Conservation (phyloP, 1,284 basidiomycete species). For the Rhodotorula sp. region DNA sequence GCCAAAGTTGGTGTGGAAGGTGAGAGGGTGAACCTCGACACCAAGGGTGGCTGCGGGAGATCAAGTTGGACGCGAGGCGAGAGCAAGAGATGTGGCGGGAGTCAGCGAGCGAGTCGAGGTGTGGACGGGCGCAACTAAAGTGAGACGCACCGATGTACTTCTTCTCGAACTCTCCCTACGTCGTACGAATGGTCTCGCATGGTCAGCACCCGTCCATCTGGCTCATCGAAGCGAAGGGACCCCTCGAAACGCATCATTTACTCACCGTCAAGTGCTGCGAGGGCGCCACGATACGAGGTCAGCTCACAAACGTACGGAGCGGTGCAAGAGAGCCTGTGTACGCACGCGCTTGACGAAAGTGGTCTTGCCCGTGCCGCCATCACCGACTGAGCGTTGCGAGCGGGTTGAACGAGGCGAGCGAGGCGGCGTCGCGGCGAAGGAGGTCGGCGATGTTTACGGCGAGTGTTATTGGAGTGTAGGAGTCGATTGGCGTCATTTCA, state of each 20-base stretch:
- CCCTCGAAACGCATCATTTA: slow-evolving; percentile 7
- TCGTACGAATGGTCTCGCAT: too few relatives aligned
- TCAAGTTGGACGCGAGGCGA: background rate
- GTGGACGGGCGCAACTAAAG: background rate
- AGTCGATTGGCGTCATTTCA: too few relatives aligned
- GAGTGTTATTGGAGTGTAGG: background rate
- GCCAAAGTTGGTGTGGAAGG: slow-evolving; percentile 97
- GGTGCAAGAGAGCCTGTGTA: background rate
- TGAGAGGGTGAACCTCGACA: slow-evolving; percentile 96
- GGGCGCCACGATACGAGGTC: slow-evolving; percentile 34
- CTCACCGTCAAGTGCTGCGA: slow-evolving; percentile 81
- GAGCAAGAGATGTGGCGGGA: background rate
- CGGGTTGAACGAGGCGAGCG: slow-evolving; percentile 9
- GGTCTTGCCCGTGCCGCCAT: slow-evolving; percentile 58
- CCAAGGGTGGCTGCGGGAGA: slow-evolving; percentile 80
- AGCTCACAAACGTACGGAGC: background rate
- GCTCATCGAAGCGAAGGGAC: background rate
- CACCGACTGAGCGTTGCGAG: slow-evolving; percentile 30
- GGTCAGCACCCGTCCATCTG: background rate
- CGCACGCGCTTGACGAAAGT: slow-evolving; percentile 87
- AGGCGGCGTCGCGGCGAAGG: background rate
- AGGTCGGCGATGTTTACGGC: background rate
- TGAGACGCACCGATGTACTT: slow-evolving; percentile 87
- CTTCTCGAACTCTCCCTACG: slow-evolving; percentile 89
- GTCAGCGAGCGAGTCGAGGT: background rate